Evolutionary conservation across 2,329 filamentous ascomycete species (phyloP), one percentile per base, ranked within the genome.

Genomic region (Phyllosticta capitalensis): DNA sequence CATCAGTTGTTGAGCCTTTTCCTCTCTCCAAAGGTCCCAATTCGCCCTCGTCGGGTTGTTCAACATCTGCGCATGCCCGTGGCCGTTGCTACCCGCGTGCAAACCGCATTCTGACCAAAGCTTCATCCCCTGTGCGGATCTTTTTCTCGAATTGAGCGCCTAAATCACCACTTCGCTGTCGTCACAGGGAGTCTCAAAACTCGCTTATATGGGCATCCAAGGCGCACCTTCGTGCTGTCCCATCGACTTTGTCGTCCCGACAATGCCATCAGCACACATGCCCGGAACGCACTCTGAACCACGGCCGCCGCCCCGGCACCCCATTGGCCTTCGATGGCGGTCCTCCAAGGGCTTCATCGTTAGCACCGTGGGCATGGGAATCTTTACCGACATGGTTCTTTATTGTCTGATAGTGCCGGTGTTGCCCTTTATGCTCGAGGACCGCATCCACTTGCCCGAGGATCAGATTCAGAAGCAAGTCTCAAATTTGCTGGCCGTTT

Each of bases 321-420:
- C 61, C 20, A 9, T 26, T 9, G 69, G 79, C 17, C 67, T 81
- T 3, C 62, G 69, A 72, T 82, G 79, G 78, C 78, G 83, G n/a
- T 83, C 82, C 10, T 81, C 78, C 56, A 81, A 80, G 2, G 65
- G 77, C 52, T 86, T 86, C 72, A 84, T 85, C 63, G 68, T 83
- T 48, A 69, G 76, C 6, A 84, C 82, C 2, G 80, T 86, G 12
- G 78, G 75, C 3, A 69, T 81, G 20, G 80, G 78, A 51, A 75
- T 82, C 1, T 84, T 83, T 65, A 81, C 79, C 0, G 82, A 84
- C 65, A 70, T 84, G 12, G 84, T 84, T 66, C 74, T 85, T 1
- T 85, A 84, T 65, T 80, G 79, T 1, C 72, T 85, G 2, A 74
- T 85, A 17, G 81, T 84, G 0, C 82, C 83, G 0, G 77, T 84